phyloP scores from a whole-genome alignment of 768 basidiomycete genomes.

The Calvatia gigantea region DNA sequence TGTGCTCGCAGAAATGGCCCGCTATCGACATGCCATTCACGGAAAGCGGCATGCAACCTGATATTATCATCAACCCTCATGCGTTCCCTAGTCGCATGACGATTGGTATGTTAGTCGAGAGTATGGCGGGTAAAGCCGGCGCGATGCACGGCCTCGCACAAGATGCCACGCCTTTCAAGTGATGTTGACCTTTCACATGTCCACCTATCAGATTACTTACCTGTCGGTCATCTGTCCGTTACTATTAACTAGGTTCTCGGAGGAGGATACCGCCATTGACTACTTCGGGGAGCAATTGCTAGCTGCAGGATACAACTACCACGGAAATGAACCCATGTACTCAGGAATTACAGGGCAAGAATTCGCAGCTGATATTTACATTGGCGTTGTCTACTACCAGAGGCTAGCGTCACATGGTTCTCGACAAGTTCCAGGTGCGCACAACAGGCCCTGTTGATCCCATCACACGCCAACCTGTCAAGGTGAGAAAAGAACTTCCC shows the following conservation, averaged over 20 bases:
- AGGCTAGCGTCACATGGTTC: constrained; percentile 98
- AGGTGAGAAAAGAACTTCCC: constrained; percentile 47
- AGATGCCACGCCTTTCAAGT: constrained; percentile 99
- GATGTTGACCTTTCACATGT: constrained; percentile 13
- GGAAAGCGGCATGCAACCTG: constrained; percentile 98
- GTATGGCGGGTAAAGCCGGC: constrained; percentile 98
- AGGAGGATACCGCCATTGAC: constrained; percentile 94
- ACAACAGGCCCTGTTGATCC: constrained; percentile 98
- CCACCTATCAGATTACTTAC: constrained; percentile 6
- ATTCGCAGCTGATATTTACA: constrained; percentile 97
- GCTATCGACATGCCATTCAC: constrained; percentile 98
- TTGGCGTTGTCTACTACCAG: constrained; percentile 98
- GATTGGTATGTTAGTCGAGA: constrained; percentile 99
- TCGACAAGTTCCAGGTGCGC: constrained; percentile 99
- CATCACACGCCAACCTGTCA: constrained; percentile 94
- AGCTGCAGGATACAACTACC: constrained; percentile 96
- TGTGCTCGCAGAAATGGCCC: constrained; percentile 99
- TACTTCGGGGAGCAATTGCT: constrained; percentile 96
- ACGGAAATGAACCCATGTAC: constrained; percentile 99
- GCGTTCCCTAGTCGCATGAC: constrained; percentile 99
- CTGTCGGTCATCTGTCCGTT: constrained; percentile 10
- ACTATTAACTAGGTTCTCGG: constrained; percentile 67
- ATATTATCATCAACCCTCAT: constrained; percentile 99
- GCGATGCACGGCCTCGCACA: constrained; percentile 98
- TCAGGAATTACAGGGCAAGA: constrained; percentile 99